Base-by-base conservation (phyloP, 2,329 filamentous ascomycete species). In the Achaetomium macrosporum region DNA sequence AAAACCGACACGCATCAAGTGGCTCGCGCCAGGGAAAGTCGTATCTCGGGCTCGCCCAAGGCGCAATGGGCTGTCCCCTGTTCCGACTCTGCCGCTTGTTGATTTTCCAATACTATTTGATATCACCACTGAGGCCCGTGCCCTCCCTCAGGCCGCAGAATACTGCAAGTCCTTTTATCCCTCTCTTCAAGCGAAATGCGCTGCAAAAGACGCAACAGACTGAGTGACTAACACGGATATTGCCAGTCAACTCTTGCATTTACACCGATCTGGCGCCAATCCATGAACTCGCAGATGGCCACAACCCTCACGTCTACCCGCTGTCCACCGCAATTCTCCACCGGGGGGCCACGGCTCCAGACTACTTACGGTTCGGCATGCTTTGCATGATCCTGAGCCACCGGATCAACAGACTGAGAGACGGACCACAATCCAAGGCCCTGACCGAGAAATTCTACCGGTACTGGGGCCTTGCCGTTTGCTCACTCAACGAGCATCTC, bases 391-490 rank as follows among this genome's bases (percentile, higher is more conserved):
- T 41, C n/a, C 49, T 71, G 11, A 65, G 61, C 29, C 69, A 71
- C 49, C 63, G 65, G 39, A 63, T 69, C 17, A 69, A 68, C 56
- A 61, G 61, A 52, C 52, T 3, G 46, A 59, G n/a, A 46, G 60
- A 15, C 5, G 20, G 12, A 10, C 16, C 50, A 6, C 17, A 57
- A 1, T 54, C 50, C 17, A 54, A 60, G n/a, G 42, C 45, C 5
- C 54, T 71, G 20, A 31, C 51, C 1, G 55, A 59, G 49, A 62
- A 44, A 7, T 68, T 68, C 41, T 66, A 63, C 36, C 58, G 45
- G 8, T 67, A 69, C 45, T 62, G 68, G 7, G 66, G 65, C 12
- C 50, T 58, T 39, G 61, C 63, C 8, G 60, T 69, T 46, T 63
- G 61, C n/a, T 65, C 66, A 16, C 59, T 71, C 11, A 64, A 60